A percentile compares a stretch with the other conserved stretches of the same genome.
These are phyloP conservation scores for Asterophora lycoperdoides DNA, from an alignment of 768 basidiomycete genomes.

Conservation along the genomic window DNA sequence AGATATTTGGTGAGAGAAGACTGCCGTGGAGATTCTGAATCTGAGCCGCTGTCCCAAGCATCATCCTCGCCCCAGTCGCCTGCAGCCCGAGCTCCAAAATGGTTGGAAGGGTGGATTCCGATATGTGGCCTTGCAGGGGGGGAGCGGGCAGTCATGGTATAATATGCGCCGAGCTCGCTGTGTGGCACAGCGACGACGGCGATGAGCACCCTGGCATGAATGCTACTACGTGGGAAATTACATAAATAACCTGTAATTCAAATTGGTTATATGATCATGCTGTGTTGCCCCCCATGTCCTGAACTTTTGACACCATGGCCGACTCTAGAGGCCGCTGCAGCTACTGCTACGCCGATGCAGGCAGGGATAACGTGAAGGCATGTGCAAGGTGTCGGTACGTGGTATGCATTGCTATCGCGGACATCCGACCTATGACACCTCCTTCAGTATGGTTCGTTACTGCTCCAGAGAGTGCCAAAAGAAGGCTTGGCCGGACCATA, in stretches of 20 bases:
- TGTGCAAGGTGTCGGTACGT: conserved; percentile 9
- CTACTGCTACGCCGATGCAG: conserved; percentile 4
- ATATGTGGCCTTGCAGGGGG: conserved; percentile 75
- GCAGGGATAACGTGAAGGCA: conserved; percentile 9
- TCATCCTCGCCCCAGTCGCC: conserved; percentile 82
- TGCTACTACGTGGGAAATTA: conserved; percentile 16
- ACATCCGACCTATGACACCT: neutral
- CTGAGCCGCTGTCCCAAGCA: conserved; percentile 81
- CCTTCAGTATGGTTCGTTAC: conserved; percentile 9
- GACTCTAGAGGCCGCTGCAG: conserved; percentile 9
- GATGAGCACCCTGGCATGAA: neutral
- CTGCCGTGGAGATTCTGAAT: conserved; percentile 65
- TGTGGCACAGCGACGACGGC: conserved; percentile 1
- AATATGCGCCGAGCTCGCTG: conserved; percentile 7
- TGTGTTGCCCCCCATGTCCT: neutral
- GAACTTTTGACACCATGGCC: conserved; percentile 1
- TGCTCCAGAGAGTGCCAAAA: conserved; percentile 13
- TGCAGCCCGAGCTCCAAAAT: conserved; percentile 29
- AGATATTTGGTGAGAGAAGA: conserved; percentile 46
- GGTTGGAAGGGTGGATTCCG: conserved; percentile 52
- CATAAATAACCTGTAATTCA: neutral
- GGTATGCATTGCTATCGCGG: neutral
- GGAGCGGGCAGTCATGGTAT: conserved; percentile 50
- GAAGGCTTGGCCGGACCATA: conserved; percentile 8
- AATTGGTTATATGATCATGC: no score